Evolutionary conservation across 495 filamentous ascomycete species (phyloP), one percentile per base, ranked within the genome.

Genomic region (Aspergillus sparsus): DNA sequence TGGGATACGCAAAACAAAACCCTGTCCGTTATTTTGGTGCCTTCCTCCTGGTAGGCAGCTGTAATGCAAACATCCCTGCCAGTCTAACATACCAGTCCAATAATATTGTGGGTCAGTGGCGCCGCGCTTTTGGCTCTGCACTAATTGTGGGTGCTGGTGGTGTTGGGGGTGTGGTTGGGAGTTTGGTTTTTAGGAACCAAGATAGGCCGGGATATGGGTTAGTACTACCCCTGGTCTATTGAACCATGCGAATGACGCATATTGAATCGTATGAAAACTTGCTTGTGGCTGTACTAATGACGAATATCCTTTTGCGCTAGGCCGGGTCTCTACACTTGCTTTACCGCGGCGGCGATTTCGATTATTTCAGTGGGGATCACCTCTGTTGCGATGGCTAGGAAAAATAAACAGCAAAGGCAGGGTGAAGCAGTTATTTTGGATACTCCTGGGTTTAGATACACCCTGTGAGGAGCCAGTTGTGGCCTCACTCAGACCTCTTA

Each of bases 41-140:
- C 39, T 87, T 87, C 71, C 69, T 87, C 15, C 73, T 77, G 57
- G 80, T 77, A 1, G 77, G 77, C 75, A 21, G 21, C 42, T 72
- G 71, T 55, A 85, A 85, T 68, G 75, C 83, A 27, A 85, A 85
- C 65, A 72, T 84, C 27, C 84, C 69, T 7, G 61, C 66, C 4
- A 65, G 70, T 6, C 60, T 87, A 70, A 75, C 82, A 2, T 85
- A 83, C 68, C 83, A 86, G 63, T 74, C 81, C 1, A 85, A 84
- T 62, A 85, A 86, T 58, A 79, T 85, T 60, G 79, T 78, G 15
- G 83, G 83, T 7, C 82, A 86, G 62, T 85, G 82, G 82, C 84
- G 82, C 57, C 77, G 83, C 9, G 82, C 82, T 2, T 79, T 86
- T 49, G 71, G 69, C 42, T 81, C 77, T 18, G 82, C 82, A 0